Evolutionary conservation across 441 rosid genomes (phyloP).

Genomic region (Populus tomentosa): DNA sequence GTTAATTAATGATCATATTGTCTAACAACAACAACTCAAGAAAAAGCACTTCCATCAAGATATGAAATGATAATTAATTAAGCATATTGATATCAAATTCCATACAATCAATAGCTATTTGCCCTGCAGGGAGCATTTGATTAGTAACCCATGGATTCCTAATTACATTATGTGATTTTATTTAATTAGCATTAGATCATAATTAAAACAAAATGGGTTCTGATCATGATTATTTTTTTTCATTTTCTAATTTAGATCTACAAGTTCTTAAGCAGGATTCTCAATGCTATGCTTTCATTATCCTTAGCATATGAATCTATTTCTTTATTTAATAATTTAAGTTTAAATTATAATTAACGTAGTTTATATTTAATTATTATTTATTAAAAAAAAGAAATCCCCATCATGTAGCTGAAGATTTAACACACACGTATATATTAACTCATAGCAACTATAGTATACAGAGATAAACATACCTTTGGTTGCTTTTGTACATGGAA

Average conservation of each 20-base stretch:
- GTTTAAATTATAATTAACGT: background rate
- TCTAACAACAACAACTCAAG: too few relatives aligned
- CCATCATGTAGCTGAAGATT: background rate
- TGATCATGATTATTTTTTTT: too few relatives aligned
- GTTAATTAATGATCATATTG: background rate
- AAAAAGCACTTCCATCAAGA: background rate
- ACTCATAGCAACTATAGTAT: background rate
- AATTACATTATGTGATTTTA: background rate
- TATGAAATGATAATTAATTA: background rate
- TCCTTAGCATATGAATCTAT: background rate
- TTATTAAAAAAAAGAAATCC: background rate
- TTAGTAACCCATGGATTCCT: background rate
- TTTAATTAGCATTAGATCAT: background rate
- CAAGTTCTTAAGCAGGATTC: background rate
- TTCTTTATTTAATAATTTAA: too few relatives aligned
- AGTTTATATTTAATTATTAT: background rate
- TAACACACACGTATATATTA: background rate
- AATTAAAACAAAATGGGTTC: background rate
- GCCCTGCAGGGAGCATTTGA: background rate
- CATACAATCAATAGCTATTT: background rate
- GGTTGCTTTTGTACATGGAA: background rate
- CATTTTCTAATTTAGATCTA: background rate
- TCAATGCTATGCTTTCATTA: background rate
- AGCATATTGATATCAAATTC: background rate
- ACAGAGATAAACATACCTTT: background rate